A percentile compares a stretch with the other conserved stretches of the same genome.
Conservation (phyloP, 768 basidiomycete species). For the Rhodotorula sphaerocarpa region DNA sequence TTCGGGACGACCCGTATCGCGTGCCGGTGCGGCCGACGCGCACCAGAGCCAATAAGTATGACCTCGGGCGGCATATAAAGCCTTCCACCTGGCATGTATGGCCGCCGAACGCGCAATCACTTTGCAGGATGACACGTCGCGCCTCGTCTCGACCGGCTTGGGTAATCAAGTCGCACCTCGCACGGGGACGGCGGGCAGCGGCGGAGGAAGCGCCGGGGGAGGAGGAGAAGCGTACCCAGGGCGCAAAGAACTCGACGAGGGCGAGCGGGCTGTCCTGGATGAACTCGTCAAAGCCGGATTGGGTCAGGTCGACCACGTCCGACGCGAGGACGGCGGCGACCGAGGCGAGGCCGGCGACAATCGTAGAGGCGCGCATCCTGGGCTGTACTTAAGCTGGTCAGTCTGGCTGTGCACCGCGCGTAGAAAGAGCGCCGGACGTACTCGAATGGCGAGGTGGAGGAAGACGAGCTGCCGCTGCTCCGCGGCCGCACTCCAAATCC, state of each 20-base stretch:
- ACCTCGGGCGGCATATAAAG: background rate
- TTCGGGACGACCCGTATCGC: no score
- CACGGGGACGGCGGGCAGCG: no score
- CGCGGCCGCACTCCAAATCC: no score
- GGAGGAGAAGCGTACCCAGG: constrained; percentile 37
- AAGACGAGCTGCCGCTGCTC: no score
- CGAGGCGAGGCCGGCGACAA: constrained; percentile 4
- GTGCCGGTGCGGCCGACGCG: no score
- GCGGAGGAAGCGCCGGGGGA: no score
- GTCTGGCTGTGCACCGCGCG: no score
- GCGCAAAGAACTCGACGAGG: constrained; percentile 91
- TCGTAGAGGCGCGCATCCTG: constrained; percentile 16
- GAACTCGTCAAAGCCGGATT: constrained; percentile 14
- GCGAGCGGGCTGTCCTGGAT: constrained; percentile 26
- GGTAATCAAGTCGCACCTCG: no score
- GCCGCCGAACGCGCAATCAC: no score
- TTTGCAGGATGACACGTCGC: background rate
- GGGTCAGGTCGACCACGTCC: constrained; percentile 69
- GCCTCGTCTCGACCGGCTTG: background rate
- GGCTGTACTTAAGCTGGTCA: background rate
- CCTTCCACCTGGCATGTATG: background rate
- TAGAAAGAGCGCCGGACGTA: no score
- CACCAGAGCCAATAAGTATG: no score
- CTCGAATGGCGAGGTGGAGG: no score
- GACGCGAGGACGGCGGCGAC: constrained; percentile 46